Evolutionary conservation across 345 rosid species (phyloP).

Genomic region (Aquilaria sinensis): DNA sequence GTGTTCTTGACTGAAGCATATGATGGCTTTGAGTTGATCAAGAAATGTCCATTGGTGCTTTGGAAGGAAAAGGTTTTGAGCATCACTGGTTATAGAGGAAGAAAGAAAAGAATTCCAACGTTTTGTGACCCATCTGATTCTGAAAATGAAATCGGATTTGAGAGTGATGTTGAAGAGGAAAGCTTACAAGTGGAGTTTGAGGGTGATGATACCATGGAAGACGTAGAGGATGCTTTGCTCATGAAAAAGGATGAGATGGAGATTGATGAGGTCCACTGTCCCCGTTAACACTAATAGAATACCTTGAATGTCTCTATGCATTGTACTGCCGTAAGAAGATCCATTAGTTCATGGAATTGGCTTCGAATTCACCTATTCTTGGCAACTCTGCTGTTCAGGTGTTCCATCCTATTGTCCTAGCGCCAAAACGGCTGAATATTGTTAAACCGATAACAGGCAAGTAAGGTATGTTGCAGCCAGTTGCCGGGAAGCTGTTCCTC

Average conservation of each 20-base stretch:
- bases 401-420: too few relatives aligned
- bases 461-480: too few relatives aligned
- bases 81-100: conserved; percentile 55
- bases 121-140: conserved; percentile 44
- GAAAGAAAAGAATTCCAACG: conserved; percentile 42
- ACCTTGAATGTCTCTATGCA: too few relatives aligned
- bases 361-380: too few relatives aligned
- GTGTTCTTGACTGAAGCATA: conserved; percentile 80
- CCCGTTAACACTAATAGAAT: too few relatives aligned
- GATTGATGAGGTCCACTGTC: conserved; percentile 26
- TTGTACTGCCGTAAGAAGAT: too few relatives aligned
- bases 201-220: conserved; percentile 24
- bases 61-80: conserved; percentile 76
- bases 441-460: too few relatives aligned
- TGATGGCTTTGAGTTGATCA: conserved; percentile 57
- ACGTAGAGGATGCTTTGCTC: conserved; percentile 23
- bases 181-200: conserved; percentile 23
- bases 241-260: conserved; percentile 41
- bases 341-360: too few relatives aligned
- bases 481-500: too few relatives aligned
- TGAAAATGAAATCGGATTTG: conserved; percentile 33
- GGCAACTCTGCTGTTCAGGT: too few relatives aligned
- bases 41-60: conserved; percentile 49
- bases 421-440: too few relatives aligned
- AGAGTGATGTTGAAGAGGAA: conserved; percentile 29